These are phyloP conservation scores for Magnusiomyces clavatus DNA, from an alignment of 1,139 yeast species.

Conservation along the genomic window DNA sequence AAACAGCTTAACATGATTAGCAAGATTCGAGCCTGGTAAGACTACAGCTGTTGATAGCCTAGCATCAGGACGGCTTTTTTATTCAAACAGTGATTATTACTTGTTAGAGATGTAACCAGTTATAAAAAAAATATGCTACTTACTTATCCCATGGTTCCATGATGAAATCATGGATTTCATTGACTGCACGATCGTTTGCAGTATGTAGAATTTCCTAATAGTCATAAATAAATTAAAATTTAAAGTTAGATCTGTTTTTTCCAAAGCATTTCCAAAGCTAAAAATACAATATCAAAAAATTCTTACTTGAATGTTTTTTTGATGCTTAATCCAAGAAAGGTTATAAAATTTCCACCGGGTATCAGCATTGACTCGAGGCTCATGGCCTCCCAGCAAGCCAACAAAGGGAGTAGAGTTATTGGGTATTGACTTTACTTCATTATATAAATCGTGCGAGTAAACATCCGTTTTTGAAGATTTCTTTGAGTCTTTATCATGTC, in stretches of 20 bases:
- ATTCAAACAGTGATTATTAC: neutral
- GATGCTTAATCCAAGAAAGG: conserved; percentile 24
- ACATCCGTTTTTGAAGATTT: conserved; percentile 2
- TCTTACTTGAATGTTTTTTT: conserved; percentile 18
- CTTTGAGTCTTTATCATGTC: conserved; percentile 6
- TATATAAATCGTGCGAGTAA: conserved; percentile 8
- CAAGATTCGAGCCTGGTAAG: conserved; percentile 32
- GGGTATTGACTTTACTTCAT: too few species aligned
- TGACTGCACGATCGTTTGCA: conserved; percentile 20
- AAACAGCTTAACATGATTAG: conserved; percentile 29
- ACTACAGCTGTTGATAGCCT: conserved; percentile 26
- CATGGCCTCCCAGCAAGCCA: conserved; percentile 34
- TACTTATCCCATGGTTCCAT: conserved; percentile 20
- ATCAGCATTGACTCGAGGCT: conserved; percentile 25
- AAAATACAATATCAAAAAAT: neutral
- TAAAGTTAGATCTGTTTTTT: neutral
- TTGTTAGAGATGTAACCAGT: neutral
- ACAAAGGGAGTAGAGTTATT: conserved; percentile 28
- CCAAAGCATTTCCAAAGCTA: neutral
- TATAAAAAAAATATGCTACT: neutral
- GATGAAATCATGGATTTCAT: conserved; percentile 21
- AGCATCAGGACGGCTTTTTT: conserved; percentile 17
- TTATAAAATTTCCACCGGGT: conserved; percentile 34
- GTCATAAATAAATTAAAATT: neutral
- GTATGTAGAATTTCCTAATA: conserved; percentile 17